These are phyloP conservation scores for Torulaspora indica DNA, from an alignment of 805 yeast genomes.

Conservation along the genomic window DNA sequence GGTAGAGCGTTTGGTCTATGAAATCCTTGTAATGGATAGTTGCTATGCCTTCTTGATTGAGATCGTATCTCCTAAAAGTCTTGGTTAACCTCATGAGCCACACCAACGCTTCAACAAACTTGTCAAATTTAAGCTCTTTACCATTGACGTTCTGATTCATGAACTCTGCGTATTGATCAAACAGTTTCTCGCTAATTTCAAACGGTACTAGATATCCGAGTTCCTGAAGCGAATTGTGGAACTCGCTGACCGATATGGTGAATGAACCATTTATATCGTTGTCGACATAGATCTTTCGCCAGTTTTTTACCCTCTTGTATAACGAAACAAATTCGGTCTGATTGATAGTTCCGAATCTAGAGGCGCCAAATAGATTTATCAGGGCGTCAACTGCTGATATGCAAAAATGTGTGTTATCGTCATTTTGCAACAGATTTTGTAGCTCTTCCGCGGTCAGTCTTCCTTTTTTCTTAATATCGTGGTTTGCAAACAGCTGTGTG, in stretches of 20 bases:
- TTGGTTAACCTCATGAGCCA: slow-evolving; percentile 74
- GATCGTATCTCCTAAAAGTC: slow-evolving; percentile 70
- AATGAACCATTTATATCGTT: slow-evolving; percentile 35
- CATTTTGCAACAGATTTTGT: slow-evolving; percentile 35
- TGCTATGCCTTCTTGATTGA: slow-evolving; percentile 69
- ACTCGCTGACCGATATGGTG: slow-evolving; percentile 32
- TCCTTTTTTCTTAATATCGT: slow-evolving; percentile 31
- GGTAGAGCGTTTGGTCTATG: slow-evolving; percentile 46
- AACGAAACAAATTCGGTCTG: slow-evolving; percentile 33
- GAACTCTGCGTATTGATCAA: slow-evolving; percentile 36
- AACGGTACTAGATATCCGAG: slow-evolving; percentile 35
- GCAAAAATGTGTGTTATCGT: slow-evolving; percentile 33
- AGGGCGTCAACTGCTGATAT: slow-evolving; percentile 36
- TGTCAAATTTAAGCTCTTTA: slow-evolving; percentile 61
- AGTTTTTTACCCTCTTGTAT: slow-evolving; percentile 33
- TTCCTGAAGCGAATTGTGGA: slow-evolving; percentile 34
- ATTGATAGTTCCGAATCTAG: slow-evolving; percentile 35
- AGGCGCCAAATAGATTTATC: slow-evolving; percentile 35
- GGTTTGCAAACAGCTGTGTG: slow-evolving; percentile 31
- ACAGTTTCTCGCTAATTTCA: slow-evolving; percentile 35
- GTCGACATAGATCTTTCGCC: slow-evolving; percentile 37
- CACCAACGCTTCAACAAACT: slow-evolving; percentile 74
- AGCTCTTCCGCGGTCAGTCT: slow-evolving; percentile 35
- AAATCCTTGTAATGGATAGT: slow-evolving; percentile 62
- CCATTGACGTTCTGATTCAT: slow-evolving; percentile 28